Base-by-base conservation (phyloP, 148 eudicot genomes). In the Nyssa sinensis region DNA sequence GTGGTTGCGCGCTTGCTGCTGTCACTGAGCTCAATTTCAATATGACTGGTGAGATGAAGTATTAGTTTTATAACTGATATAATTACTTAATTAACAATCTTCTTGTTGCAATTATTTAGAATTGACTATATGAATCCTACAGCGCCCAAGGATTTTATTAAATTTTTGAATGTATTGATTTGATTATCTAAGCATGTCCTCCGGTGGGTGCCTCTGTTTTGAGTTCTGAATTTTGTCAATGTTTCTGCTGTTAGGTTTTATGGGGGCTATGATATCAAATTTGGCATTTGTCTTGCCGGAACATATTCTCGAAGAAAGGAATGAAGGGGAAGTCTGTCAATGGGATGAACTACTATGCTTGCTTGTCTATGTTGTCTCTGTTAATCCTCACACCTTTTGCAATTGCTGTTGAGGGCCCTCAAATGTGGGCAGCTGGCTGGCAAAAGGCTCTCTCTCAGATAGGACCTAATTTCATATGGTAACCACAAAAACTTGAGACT, bases 271-370 rank as follows among this genome's bases (percentile, higher is more conserved):
- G 93, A 78, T 89, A 74, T 89, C 93, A 17, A 89, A 89, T 79
- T 41, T 89, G 74, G 93, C 93, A 27, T 89, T 89, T 70, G 93
- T 89, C 72, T 85, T 89, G n/a, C 21, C 90, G 90, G 41, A 89
- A 89, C 77, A 89, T 89, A 25, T 89, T 89, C 77, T 89, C 93
- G 0, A 89, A 89, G 85, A 89, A 79, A 78, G 93, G 93, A 63
- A 89, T 89, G 93, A 89, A 76, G 25, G 93, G 93, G 44, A 86
- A 84, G 75, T 84, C 88, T 62, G 84, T 89, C 49, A 84, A 90
- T 64, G 93, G 93, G 81, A 86, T 89, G 93, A 89, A 89, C 77
- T 89, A 89, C 87, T 89, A 89, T 64, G 93, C 90, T 41, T 89
- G 93, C 57, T 80, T 89, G 59, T 89, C 93, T 14, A 89, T 89